Evolutionary conservation across 345 rosid genomes (phyloP), one percentile per base, ranked within the genome.

Genomic region (Nephelium lappaceum): DNA sequence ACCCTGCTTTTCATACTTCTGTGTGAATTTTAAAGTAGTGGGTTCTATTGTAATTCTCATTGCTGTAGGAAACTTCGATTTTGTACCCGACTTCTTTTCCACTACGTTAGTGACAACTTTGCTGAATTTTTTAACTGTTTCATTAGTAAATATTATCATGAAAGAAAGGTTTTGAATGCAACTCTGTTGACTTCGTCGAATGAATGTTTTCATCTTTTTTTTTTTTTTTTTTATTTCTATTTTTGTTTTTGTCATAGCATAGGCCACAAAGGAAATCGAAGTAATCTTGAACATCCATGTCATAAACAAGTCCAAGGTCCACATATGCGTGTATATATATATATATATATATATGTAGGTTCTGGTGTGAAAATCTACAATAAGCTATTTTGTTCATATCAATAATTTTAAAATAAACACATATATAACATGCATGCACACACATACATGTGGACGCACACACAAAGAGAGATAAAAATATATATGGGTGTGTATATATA

Each of bases 251-350:
- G 0, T 72, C 80, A 66, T 84, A 86, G 23, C 78, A 68, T 14
- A 86, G 81, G 41, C 79, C 75, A 36, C 88, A 86, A 0, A 84
- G 69, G 80, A 83, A 84, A 45, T 85, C 77, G 11, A 81, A 62
- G 36, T 84, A 88, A 53, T 84, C 91, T 67, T 81, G 84, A 5
- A 78, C 24, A 16, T 23, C 45, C 72, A 85, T 16, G 71, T 85
- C 84, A 23, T 79, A 87, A 14, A 83, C 64, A 11, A 88, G 87
- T 39, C 89, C 87, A 1, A 85, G 91, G 64, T 86, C 82, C 80
- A 79, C 31, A 2, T 2, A 27, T 2, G 2, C 31, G 31, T 2
- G 2, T 27, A 27, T 27, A 27, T 27, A 27, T 27, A 27, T 0
- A 27, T 27, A 27, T 2, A 27, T 27, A 27, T 27, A 27, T 27